Evolutionary conservation across 768 basidiomycete species (phyloP).

Genomic region (Lactarius evosmus): DNA sequence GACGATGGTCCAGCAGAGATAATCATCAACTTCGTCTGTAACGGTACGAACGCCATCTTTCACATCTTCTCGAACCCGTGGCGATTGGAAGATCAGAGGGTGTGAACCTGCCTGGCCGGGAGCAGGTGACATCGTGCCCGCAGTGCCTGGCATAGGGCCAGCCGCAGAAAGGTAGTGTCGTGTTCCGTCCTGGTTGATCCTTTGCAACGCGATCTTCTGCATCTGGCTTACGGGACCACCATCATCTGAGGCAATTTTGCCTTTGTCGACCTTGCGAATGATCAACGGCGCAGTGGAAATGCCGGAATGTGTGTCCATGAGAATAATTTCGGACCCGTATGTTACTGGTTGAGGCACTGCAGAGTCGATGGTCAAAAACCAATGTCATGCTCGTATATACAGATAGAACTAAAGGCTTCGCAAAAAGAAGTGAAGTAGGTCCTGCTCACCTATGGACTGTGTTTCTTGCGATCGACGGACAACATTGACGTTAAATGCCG

Average conservation of each 20-base stretch:
- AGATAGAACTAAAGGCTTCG: not conserved
- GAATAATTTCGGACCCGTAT: conserved; percentile 84
- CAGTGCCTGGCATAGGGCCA: conserved; percentile 76
- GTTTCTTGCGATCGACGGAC: conserved; percentile 69
- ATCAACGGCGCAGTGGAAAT: conserved; percentile 82
- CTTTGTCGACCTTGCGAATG: conserved; percentile 92
- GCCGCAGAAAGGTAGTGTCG: conserved; percentile 88
- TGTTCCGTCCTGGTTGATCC: conserved; percentile 76
- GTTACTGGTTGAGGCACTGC: conserved; percentile 78
- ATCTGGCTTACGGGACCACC: conserved; percentile 93
- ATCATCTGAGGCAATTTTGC: conserved; percentile 79
- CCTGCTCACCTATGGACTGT: conserved; percentile 59
- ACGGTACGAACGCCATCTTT: conserved; percentile 73
- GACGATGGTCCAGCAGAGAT: conserved; percentile 93
- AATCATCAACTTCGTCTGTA: conserved; percentile 91
- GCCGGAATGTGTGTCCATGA: conserved; percentile 82
- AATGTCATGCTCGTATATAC: conserved; percentile 15
- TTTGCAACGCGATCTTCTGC: conserved; percentile 91
- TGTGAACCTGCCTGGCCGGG: conserved; percentile 83
- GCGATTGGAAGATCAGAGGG: conserved; percentile 73
- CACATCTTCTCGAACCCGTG: conserved; percentile 77
- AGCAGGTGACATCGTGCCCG: conserved; percentile 62
- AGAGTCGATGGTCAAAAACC: not conserved
- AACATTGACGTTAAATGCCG: conserved; percentile 91
- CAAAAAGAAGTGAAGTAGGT: conserved; percentile 41